A percentile compares a stretch with the other conserved stretches of the same genome.
These are phyloP conservation scores for Phaseolus lunatus DNA, from an alignment of 306 rosid species.

Conservation along the genomic window DNA sequence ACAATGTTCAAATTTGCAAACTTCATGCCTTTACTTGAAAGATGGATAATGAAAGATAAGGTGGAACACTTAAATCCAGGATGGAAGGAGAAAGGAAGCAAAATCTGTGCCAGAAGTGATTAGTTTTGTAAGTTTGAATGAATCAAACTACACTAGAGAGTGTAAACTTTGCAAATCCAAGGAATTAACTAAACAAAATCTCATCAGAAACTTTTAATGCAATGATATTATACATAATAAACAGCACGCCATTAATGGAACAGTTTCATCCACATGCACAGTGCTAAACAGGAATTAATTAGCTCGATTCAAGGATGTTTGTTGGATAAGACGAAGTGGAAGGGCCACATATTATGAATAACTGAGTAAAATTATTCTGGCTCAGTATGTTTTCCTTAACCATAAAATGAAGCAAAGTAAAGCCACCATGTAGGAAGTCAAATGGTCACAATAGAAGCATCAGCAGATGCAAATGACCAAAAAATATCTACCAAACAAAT, in stretches of 20 bases:
- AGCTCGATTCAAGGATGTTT: constrained; percentile 14
- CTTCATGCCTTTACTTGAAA: not conserved
- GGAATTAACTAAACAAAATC: not conserved
- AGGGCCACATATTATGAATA: not conserved
- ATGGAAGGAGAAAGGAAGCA: not conserved
- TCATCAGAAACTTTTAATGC: constrained; percentile 2
- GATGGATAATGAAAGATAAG: not conserved
- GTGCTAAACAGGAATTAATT: not conserved
- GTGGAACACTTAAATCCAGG: not conserved
- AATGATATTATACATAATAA: not conserved
- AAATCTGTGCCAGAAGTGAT: not conserved
- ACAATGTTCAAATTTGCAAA: not conserved
- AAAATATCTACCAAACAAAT: not conserved
- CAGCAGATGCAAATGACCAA: not conserved
- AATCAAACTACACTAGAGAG: constrained; percentile 7
- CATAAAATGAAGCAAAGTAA: constrained; percentile 6
- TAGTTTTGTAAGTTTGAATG: not conserved
- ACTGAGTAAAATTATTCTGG: not conserved
- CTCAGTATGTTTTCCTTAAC: not conserved
- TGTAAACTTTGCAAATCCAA: not conserved
- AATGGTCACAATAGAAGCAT: not conserved
- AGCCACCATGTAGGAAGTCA: not conserved
- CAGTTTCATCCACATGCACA: not conserved
- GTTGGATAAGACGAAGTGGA: not conserved
- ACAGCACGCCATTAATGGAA: not conserved